These are phyloP conservation scores for Thermothielavioides terrestris DNA, from an alignment of 495 filamentous ascomycete species.

Conservation along the genomic window DNA sequence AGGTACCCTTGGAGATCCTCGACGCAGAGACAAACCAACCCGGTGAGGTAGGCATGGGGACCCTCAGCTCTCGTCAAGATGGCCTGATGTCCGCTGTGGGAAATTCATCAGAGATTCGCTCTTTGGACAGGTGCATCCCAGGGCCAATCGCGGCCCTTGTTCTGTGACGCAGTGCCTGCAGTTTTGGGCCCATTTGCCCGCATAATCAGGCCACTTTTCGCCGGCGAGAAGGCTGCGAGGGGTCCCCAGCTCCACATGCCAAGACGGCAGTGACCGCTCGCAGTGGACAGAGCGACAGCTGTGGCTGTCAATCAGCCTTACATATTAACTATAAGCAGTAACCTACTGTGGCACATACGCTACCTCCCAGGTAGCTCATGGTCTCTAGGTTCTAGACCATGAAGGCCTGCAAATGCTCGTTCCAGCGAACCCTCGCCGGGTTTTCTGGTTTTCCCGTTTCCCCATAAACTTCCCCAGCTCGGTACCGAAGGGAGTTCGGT, in stretches of 20 bases:
- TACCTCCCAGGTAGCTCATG: too few relatives aligned
- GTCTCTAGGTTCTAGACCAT: too few relatives aligned
- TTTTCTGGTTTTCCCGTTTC: conserved; percentile 9
- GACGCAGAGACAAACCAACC: too few relatives aligned
- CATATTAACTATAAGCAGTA: too few relatives aligned
- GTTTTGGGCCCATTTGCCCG: conserved; percentile 25
- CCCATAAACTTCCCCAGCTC: not conserved
- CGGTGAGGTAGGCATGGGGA: conserved; percentile 11
- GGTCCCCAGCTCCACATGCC: conserved; percentile 13
- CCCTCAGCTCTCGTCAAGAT: conserved; percentile 15
- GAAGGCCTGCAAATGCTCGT: too few relatives aligned
- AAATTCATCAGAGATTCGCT: conserved; percentile 9
- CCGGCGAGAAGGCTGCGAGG: conserved; percentile 17
- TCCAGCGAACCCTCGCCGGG: not conserved
- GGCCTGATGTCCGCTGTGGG: conserved; percentile 20
- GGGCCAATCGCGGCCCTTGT: conserved; percentile 21
- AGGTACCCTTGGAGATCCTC: too few relatives aligned
- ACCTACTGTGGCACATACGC: too few relatives aligned
- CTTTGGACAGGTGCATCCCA: conserved; percentile 1
- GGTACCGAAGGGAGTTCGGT: not conserved
- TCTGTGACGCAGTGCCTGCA: conserved; percentile 22
- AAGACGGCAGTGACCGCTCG: conserved; percentile 27
- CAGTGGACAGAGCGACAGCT: conserved; percentile 9
- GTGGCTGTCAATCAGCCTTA: conserved; percentile 26
- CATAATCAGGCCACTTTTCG: conserved; percentile 32